Percentiles rank a stretch among this genome's conserved stretches.
Conservation (phyloP, 2,329 filamentous ascomycete genomes). For the Grosmannia clavigera region DNA sequence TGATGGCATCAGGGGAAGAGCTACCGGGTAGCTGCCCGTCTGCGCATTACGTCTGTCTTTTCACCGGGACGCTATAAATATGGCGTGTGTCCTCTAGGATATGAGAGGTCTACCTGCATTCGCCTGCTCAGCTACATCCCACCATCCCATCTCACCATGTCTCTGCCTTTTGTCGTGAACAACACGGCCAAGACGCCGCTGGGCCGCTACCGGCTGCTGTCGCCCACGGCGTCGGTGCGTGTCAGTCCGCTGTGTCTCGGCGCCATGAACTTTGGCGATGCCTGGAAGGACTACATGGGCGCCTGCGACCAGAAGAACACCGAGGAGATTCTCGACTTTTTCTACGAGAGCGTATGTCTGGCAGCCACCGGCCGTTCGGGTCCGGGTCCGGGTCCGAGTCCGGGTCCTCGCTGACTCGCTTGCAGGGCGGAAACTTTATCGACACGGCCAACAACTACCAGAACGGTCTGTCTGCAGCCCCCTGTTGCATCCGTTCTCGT, state of each 20-base stretch:
- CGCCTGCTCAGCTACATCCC: background rate
- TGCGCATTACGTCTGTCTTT: background rate
- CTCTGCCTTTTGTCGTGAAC: slow-evolving; percentile 11
- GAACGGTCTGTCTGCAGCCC: slow-evolving; percentile 28
- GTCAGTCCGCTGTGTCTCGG: slow-evolving; percentile 58
- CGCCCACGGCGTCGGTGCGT: slow-evolving; percentile 50
- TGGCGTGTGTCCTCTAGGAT: no score
- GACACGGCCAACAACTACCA: slow-evolving; percentile 62
- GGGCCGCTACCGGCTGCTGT: slow-evolving; percentile 52
- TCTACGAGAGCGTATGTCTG: slow-evolving; percentile 36
- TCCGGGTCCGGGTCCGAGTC: no score
- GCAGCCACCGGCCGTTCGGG: no score
- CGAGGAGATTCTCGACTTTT: slow-evolving; percentile 55
- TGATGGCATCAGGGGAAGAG: background rate
- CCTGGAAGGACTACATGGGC: slow-evolving; percentile 47
- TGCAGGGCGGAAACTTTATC: slow-evolving; percentile 49
- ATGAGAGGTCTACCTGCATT: background rate
- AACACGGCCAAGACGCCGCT: slow-evolving; percentile 44
- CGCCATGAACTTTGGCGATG: slow-evolving; percentile 51
- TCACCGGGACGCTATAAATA: no score
- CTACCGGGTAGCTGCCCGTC: background rate
- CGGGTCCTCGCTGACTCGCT: background rate
- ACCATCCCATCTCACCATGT: background rate
- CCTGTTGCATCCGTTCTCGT: background rate
- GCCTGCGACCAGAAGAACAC: slow-evolving; percentile 49